Conservation (phyloP, 257 asterid species). For the Dorcoceras hygrometricum region DNA sequence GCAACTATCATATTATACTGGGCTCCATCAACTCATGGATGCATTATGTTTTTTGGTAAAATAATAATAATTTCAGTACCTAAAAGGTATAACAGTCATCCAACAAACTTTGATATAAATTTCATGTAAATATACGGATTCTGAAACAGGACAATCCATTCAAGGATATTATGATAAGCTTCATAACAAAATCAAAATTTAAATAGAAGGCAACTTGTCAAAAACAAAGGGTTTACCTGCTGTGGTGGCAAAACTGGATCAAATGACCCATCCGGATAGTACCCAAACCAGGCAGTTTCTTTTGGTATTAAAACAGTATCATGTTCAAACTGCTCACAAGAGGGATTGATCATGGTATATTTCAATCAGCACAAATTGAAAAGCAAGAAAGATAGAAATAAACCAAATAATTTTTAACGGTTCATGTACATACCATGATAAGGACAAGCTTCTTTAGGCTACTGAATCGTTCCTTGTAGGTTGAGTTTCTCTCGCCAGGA, state of each 20-base stretch:
- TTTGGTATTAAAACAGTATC: constrained; percentile 90
- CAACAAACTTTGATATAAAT: neutral
- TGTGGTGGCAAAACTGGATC: constrained; percentile 61
- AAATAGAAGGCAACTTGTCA: neutral
- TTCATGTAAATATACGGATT: neutral
- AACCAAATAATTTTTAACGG: neutral
- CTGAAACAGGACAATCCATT: neutral
- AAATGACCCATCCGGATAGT: constrained; percentile 87
- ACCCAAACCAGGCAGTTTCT: constrained; percentile 96
- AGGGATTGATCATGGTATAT: neutral
- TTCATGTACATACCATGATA: constrained; percentile 79
- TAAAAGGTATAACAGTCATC: too few relatives aligned
- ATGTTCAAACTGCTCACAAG: constrained; percentile 64
- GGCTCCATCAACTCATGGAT: neutral
- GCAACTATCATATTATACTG: neutral
- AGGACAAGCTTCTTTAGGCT: constrained; percentile 82
- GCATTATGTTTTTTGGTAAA: too few relatives aligned
- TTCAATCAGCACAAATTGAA: neutral
- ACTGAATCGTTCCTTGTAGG: constrained; percentile 75
- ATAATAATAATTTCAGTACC: too few relatives aligned
- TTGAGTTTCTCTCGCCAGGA: constrained; percentile 62
- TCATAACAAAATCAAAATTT: neutral
- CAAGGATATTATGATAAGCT: neutral
- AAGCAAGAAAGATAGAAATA: neutral
- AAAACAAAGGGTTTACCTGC: constrained; percentile 42